Evolutionary conservation across 1,284 basidiomycete species (phyloP), one percentile per base, ranked within the genome.

Genomic region (Fomitopsis palustris): DNA sequence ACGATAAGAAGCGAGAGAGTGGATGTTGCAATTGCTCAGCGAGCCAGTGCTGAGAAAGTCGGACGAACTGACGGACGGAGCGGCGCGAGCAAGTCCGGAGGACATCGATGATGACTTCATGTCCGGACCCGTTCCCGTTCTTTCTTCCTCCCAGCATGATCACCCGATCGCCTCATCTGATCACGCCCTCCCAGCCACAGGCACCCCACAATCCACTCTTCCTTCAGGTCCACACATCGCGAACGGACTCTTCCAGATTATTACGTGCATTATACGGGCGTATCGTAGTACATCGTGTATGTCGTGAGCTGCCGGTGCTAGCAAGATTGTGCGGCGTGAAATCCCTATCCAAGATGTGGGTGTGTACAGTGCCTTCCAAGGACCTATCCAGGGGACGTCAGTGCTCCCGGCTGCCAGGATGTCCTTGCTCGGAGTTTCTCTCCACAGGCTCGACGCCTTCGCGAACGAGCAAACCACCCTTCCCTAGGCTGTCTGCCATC

Each of bases 401-500:
- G 19, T 16, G 29, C n/a, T 16, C 31, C 10, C 19, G 27, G 7
- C 33, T 27, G 9, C 10, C 19, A 9, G 29, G 7, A 25, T 39
- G 12, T 19, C 37, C 43, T 3, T 23, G 33, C 35, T 21, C 55
- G 7, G 21, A 17, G 16, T 38, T 19, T 25, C 39, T 42, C 25
- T 57, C 47, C 16, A 17, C 52, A 17, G 49, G 21, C 23, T 54
- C 39, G 37, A 27, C n/a, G 21, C 45, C 27, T 27, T 57, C 39
- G n/a, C 52, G 25, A 17, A 51, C 53, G 21, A 55, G 39, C 41
- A 31, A n/a, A 6, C 10, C 43, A n/a, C 66, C 68, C 61, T 70
- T 71, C 43, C 52, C 61, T 47, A 72, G 53, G 53, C 70, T 72
- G 55, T 72, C 69, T 52, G 68, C 70, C 71, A 72, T 72, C 64